Evolutionary conservation across 2,329 filamentous ascomycete species (phyloP).

Genomic region (Neofusicoccum kwambonambiense): DNA sequence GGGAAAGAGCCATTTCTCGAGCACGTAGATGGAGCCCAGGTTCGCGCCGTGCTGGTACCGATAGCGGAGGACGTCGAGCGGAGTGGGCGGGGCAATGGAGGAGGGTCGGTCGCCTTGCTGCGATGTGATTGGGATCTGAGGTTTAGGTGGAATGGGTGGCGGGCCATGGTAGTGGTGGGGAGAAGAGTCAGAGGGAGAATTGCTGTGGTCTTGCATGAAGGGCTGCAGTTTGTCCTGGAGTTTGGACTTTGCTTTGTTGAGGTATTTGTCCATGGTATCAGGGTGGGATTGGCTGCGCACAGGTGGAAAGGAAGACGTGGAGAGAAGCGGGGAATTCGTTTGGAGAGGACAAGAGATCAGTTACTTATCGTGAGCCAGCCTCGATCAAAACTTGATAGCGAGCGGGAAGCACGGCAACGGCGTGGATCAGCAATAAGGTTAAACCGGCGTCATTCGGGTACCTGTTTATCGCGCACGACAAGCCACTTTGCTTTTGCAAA

Average conservation of each 20-base stretch:
- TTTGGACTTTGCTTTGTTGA: slow-evolving; percentile 17
- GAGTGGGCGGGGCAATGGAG: background rate
- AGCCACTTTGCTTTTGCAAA: background rate
- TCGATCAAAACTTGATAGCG: background rate
- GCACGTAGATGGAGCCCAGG: slow-evolving; percentile 59
- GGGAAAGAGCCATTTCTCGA: slow-evolving; percentile 57
- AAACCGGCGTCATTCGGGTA: background rate
- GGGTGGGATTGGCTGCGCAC: background rate
- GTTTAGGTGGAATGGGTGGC: slow-evolving; percentile 12
- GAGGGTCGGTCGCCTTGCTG: background rate
- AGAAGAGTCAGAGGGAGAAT: background rate
- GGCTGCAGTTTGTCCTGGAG: slow-evolving; percentile 13
- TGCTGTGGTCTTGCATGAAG: background rate
- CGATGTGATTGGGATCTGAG: slow-evolving; percentile 2
- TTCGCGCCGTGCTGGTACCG: slow-evolving; percentile 61
- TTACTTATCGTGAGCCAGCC: background rate
- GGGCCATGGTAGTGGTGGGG: background rate
- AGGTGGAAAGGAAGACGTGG: too few relatives aligned
- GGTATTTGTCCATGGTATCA: slow-evolving; percentile 16
- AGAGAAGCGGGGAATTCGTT: too few relatives aligned
- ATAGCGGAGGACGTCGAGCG: slow-evolving; percentile 49
- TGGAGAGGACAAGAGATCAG: background rate
- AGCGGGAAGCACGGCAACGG: slow-evolving; percentile 6
- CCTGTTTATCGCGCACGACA: background rate
- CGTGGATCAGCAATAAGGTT: background rate